Evolutionary conservation across 768 basidiomycete genomes (phyloP).

Genomic region (Boletellus ananas): DNA sequence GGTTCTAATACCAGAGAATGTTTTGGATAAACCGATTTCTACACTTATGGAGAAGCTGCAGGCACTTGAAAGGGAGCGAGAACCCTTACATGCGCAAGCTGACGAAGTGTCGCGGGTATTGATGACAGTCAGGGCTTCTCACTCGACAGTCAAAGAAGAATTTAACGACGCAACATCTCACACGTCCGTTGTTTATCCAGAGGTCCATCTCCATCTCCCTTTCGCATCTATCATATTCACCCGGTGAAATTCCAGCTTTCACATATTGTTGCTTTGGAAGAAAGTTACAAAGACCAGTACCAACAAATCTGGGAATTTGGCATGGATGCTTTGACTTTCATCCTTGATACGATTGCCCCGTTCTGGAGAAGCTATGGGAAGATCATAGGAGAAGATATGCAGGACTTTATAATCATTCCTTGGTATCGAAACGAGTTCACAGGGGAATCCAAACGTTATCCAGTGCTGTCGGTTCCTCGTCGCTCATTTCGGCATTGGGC

Average conservation of each 20-base stretch:
- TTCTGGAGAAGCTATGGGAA: slow-evolving; percentile 82
- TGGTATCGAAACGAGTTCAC: slow-evolving; percentile 84
- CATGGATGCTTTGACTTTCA: slow-evolving; percentile 70
- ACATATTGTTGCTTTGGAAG: slow-evolving; percentile 64
- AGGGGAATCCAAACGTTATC: slow-evolving; percentile 67
- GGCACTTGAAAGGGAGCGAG: slow-evolving; percentile 45
- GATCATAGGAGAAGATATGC: slow-evolving; percentile 74
- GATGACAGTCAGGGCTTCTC: slow-evolving; percentile 50
- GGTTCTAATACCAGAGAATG: slow-evolving; percentile 30
- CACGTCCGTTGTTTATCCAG: slow-evolving; percentile 75
- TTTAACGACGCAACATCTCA: slow-evolving; percentile 64
- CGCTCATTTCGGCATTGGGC: slow-evolving; percentile 71
- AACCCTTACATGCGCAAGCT: slow-evolving; percentile 43
- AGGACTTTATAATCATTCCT: slow-evolving; percentile 78
- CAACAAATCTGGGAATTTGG: slow-evolving; percentile 81
- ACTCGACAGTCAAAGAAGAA: slow-evolving; percentile 54
- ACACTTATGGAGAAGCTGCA: slow-evolving; percentile 48
- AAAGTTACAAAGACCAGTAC: slow-evolving; percentile 76
- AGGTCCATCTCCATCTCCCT: slow-evolving; percentile 41
- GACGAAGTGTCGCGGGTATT: slow-evolving; percentile 48
- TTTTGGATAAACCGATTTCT: slow-evolving; percentile 53
- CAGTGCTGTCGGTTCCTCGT: slow-evolving; percentile 51
- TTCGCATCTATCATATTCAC: slow-evolving; percentile 1
- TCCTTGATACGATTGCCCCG: slow-evolving; percentile 73
- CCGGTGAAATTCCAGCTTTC: slow-evolving; percentile 48